A percentile compares a stretch with the other conserved stretches of the same genome.
Conservation (phyloP, 306 rosid species). For the Vigna angularis region DNA sequence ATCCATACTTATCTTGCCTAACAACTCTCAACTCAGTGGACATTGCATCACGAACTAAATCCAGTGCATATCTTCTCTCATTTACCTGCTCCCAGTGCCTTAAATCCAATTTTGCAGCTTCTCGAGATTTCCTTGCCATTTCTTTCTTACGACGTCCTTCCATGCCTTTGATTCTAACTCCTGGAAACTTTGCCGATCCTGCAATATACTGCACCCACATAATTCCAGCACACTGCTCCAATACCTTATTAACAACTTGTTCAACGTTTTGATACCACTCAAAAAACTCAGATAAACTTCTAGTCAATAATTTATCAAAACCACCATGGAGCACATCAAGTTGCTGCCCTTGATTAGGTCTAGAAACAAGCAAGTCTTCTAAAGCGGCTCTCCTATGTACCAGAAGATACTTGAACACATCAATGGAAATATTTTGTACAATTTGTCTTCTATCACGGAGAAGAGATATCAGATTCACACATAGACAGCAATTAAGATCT, state of each 20-base stretch:
- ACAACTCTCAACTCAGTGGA: constrained; percentile 97
- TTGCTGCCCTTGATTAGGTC: constrained; percentile 86
- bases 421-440: constrained; percentile 88
- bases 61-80: constrained; percentile 94
- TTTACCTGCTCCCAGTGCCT: constrained; percentile 97
- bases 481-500: constrained; percentile 94
- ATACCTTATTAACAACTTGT: constrained; percentile 71
- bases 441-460: constrained; percentile 74
- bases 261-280: constrained; percentile 85
- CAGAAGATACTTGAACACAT: constrained; percentile 86
- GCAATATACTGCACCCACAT: constrained; percentile 98
- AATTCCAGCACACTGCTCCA: constrained; percentile 93
- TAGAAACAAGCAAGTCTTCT: constrained; percentile 92
- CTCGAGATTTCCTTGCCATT: constrained; percentile 87
- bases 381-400: constrained; percentile 92
- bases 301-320: constrained; percentile 88
- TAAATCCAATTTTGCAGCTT: constrained; percentile 76
- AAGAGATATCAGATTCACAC: constrained; percentile 88
- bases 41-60: constrained; percentile 92
- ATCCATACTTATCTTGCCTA: constrained; percentile 98
- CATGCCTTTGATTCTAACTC: constrained; percentile 93
- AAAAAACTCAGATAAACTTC: constrained; percentile 75
- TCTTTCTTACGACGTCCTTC: constrained; percentile 97
- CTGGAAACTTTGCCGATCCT: constrained; percentile 94
- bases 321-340: constrained; percentile 92